Percentiles rank a stretch among this genome's conserved stretches.
Conservation (phyloP, 2,329 filamentous ascomycete genomes). For the Stachybotrys elegans region DNA sequence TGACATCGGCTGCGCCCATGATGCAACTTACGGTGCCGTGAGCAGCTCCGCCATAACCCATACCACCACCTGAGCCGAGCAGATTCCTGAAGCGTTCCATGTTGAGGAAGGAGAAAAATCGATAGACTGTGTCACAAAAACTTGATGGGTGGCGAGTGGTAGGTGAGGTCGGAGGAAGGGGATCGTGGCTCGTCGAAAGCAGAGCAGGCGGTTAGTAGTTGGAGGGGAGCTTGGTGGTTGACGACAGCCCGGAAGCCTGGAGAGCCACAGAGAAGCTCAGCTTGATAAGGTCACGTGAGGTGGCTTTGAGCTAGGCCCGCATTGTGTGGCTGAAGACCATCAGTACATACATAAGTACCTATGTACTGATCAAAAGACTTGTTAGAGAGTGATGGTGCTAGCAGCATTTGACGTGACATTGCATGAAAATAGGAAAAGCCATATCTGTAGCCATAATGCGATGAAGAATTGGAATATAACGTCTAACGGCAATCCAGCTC, state of each 20-base stretch:
- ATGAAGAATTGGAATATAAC: too few species aligned
- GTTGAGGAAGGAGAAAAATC: conserved; percentile 13
- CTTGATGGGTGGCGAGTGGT: background rate
- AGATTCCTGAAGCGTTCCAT: conserved; percentile 95
- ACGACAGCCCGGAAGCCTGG: conserved; percentile 28
- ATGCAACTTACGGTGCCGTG: conserved; percentile 31
- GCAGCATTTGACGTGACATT: too few species aligned
- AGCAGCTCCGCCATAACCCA: conserved; percentile 52
- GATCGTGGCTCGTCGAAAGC: conserved; percentile 12
- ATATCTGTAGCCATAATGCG: too few species aligned
- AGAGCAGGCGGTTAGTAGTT: conserved; percentile 15
- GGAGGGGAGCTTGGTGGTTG: conserved; percentile 19
- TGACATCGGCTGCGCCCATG: background rate
- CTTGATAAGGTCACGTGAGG: conserved; percentile 23
- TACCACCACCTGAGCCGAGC: conserved; percentile 71
- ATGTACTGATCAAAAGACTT: too few species aligned
- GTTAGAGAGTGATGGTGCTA: too few species aligned
- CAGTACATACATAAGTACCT: too few species aligned
- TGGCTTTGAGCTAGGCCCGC: too few species aligned
- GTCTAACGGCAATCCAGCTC: too few species aligned
- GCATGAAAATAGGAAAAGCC: too few species aligned
- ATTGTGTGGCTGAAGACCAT: too few species aligned
- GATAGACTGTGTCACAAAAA: background rate
- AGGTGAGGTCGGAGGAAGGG: conserved; percentile 11
- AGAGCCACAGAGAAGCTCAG: conserved; percentile 12